A percentile compares a stretch with the other conserved stretches of the same genome.
Evolutionary conservation across 1,284 basidiomycete genomes (phyloP).

Genomic region (Cryptococcus sp.): DNA sequence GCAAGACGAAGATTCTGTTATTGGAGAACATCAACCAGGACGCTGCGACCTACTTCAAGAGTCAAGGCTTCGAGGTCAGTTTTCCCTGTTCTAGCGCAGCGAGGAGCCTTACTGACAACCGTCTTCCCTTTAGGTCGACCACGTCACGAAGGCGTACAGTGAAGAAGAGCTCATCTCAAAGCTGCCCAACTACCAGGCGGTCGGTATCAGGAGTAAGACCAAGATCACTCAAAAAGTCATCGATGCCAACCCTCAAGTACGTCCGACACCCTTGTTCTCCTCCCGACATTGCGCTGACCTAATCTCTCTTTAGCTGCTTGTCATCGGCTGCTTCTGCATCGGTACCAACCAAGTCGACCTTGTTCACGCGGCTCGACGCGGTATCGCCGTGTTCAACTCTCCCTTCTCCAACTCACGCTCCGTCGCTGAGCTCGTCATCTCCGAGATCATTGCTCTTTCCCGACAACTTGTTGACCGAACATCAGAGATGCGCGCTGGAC

Average conservation of each 20-base stretch:
- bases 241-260: constrained; percentile 76
- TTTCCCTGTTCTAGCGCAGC: not conserved
- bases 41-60: constrained; percentile 77
- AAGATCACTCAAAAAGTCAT: constrained; percentile 90
- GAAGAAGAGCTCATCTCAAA: constrained; percentile 90
- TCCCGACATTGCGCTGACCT: not conserved
- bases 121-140: constrained; percentile 75
- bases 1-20: constrained; percentile 63
- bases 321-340: constrained; percentile 99
- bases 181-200: constrained; percentile 86
- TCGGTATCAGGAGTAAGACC: constrained; percentile 97
- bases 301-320: constrained; percentile 68
- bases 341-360: constrained; percentile 99
- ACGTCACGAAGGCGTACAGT: constrained; percentile 78
- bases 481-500: constrained; percentile 81
- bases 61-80: constrained; percentile 70
- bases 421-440: constrained; percentile 96
- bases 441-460: constrained; percentile 90
- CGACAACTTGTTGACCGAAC: constrained; percentile 90
- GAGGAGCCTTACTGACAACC: not conserved
- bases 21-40: constrained; percentile 95
- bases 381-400: constrained; percentile 99
- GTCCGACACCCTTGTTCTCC: constrained; percentile 18
- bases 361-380: constrained; percentile 74
- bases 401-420: constrained; percentile 99